Evolutionary conservation across 192 early-diverging fungal species (phyloP), one percentile per base, ranked within the genome.

Genomic region (Coemansia furcata): DNA sequence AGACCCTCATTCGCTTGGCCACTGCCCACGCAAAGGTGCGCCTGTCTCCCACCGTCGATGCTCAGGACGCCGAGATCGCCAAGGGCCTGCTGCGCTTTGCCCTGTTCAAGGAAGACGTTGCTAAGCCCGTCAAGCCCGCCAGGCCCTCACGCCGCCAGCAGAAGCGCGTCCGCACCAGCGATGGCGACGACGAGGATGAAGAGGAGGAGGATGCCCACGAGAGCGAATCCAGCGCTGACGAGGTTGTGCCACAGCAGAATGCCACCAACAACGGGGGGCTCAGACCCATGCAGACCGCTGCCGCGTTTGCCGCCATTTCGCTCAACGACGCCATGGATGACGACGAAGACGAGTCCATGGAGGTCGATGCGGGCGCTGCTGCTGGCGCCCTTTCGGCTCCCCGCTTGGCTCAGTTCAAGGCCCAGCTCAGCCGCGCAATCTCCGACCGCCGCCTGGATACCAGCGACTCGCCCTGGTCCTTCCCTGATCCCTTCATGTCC

Each of bases 1-100:
- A 99, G 79, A 98, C 97, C 3, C 85, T 99, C 40, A 97, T 99
- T 72, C 94, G 97, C 82, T 79, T 99, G 62, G 89, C 95, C 1
- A 96, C 97, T 6, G 95, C 97, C 14, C 95, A 99, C 76, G 96
- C 97, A 50, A 99, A 99, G 84, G 83, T 88, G 52, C 87, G 97
- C 29, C 80, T 99, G 69, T 92, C 91, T 60, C 81, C 86, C 36
- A 70, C 70, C 6, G 95, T 99, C 6, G 90, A 94, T 43, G 85
- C 90, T 64, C 80, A 87, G 40, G 97, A 98, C 73, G 93, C 93
- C n/a, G 87, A 90, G 32, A 86, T 90, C 15, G 95, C 95, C 17
- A 86, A 87, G 60, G 80, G 85, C 36, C 88, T 99, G 36, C 83
- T 99, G 26, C 87, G 90, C 60, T 95, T 92, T 86, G 95, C 95